Base-by-base conservation (phyloP, 768 basidiomycete species). In the Russula virescens region DNA sequence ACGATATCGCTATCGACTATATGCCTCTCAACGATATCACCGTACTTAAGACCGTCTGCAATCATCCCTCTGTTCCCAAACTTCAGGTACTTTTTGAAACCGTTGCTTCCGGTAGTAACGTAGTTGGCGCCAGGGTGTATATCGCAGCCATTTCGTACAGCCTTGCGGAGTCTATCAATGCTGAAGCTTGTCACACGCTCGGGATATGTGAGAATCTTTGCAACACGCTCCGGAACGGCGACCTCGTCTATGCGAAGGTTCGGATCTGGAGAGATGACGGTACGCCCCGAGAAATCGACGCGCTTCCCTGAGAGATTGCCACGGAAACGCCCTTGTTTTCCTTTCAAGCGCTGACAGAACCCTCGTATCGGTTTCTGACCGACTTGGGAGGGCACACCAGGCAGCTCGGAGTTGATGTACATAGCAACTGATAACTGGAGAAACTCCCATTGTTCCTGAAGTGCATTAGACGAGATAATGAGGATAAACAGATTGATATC, bases 191-290 rank as follows among this genome's bases (percentile, higher is more conserved):
- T 98, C 31, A 97, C 97, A 45, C 94, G 85, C 71, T 98, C 96
- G 0, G 97, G 97, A 73, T 95, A 99, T 8, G 97, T 99, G 65
- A 99, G 75, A 55, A 97, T 83, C 75, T 94, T 92, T 11, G 96
- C 92, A 13, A 99, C 92, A 48, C 93, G 88, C 73, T 96, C 90
- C 0, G 97, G 97, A 0, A 99, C 90, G 19, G 97, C 97, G 11
- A 99, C 94, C 77, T 99, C 96, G 73, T 99, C 97, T 70, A 99
- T 97, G 55, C 93, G 87, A 66, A 99, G 77, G 71, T 98, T 99
- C n/a, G 97, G 97, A 74, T 99, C 97, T 1, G 97, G 97, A 1
- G 94, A 96, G 71, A 99, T 99, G 73, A 99, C 97, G 8, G 97
- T 99, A 69, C 97, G 89, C 6, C 87, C 96, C 0, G 95, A 98